Base-by-base conservation (phyloP, 2,329 filamentous ascomycete genomes). In the Alternaria hordeiaustralica region DNA sequence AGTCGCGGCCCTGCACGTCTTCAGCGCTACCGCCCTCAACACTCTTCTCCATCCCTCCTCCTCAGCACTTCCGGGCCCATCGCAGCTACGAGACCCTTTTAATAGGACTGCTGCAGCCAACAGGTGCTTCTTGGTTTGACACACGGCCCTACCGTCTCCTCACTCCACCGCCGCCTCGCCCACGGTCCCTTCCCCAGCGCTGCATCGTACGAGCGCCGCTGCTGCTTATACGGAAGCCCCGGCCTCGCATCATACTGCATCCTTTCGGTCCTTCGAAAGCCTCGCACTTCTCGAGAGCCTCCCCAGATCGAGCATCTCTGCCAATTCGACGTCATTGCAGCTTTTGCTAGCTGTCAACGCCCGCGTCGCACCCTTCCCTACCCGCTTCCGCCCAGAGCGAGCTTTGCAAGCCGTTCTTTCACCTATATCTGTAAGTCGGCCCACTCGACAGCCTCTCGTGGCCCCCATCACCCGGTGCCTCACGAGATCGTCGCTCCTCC, bases 1-100 rank as follows among this genome's bases (percentile, higher is more conserved):
- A 76, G 71, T 71, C 74, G 71, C 72, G 64, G 60, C 55, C 71
- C 75, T 73, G 71, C 71, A 71, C 70, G 66, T 65, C 62, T 65
- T 65, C 64, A 71, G 71, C 73, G 71, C 74, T 72, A 75, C 71
- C 70, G 70, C 68, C 69, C 77, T 74, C 77, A 78, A 77, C 75
- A 77, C 69, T 71, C 67, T 66, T 58, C 67, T 62, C 64, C 65
- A 56, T 67, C 64, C 64, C 66, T 69, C 60, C 65, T 69, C 71
- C 67, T 71, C 71, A 71, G 64, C 70, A 69, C 63, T 70, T 71
- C 71, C 68, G 69, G 75, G 75, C 75, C 76, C 69, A 71, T 72
- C 73, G 74, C 71, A 74, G 77, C 75, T 74, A 74, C 41, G 62
- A 71, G 63, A 61, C 66, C 71, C 74, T 75, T 74, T 73, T 74